These are phyloP conservation scores for Stachybotrys echinatus DNA, from an alignment of 2,329 filamentous ascomycete species.

Conservation along the genomic window DNA sequence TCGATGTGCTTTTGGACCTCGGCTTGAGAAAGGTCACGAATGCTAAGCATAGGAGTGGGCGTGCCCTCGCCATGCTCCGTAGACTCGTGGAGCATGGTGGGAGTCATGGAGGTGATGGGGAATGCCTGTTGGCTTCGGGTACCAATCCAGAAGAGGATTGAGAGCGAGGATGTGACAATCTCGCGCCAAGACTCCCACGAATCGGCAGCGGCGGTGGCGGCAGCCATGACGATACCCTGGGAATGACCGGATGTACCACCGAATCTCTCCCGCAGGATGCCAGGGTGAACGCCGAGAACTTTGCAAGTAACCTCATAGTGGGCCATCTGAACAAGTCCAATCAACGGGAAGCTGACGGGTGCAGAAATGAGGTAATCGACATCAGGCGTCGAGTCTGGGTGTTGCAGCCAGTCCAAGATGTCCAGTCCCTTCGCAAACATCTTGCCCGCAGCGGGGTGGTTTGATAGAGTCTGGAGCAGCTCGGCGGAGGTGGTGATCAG, in stretches of 20 bases:
- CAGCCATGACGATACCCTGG: conserved; percentile 90
- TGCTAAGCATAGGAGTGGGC: conserved; percentile 96
- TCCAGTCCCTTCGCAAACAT: conserved; percentile 96
- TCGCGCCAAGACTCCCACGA: conserved; percentile 91
- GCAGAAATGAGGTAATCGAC: conserved; percentile 91
- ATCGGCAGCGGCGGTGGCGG: conserved; percentile 82
- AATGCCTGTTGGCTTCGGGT: conserved; percentile 96
- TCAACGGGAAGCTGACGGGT: conserved; percentile 91
- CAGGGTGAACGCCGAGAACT: conserved; percentile 82
- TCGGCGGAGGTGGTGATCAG: conserved; percentile 77
- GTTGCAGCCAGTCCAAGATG: conserved; percentile 87
- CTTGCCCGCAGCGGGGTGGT: conserved; percentile 84
- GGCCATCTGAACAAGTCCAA: conserved; percentile 90
- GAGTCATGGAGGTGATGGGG: conserved; percentile 88
- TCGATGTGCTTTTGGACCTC: conserved; percentile 96
- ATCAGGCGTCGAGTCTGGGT: conserved; percentile 85
- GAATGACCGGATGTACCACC: conserved; percentile 92
- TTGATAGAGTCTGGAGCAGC: conserved; percentile 78
- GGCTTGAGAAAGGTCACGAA: conserved; percentile 81
- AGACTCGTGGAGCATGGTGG: conserved; percentile 86
- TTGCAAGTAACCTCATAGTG: conserved; percentile 95
- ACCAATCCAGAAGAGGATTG: conserved; percentile 97
- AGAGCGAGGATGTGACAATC: conserved; percentile 73
- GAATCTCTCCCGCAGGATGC: conserved; percentile 78
- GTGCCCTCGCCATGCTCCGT: conserved; percentile 90